Conservation (phyloP, 768 basidiomycete genomes). For the Imleria badia region DNA sequence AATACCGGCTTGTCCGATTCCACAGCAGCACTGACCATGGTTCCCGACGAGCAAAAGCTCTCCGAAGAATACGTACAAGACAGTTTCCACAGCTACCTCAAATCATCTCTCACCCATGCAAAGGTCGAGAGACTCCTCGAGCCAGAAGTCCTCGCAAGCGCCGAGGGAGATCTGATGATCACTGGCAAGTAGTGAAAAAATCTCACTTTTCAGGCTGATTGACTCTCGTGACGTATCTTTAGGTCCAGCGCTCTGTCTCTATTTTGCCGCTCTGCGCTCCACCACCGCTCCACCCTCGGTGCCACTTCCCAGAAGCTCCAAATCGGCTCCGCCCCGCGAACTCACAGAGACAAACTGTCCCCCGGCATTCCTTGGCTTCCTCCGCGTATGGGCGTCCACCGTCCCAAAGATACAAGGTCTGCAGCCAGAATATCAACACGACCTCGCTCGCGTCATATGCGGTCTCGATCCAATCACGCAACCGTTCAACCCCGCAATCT, state of each 20-base stretch:
- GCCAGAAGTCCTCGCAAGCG: constrained; percentile 69
- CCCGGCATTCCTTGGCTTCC: constrained; percentile 61
- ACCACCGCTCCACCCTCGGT: constrained; percentile 79
- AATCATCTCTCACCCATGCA: constrained; percentile 74
- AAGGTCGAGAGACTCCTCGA: constrained; percentile 75
- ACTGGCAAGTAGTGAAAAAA: constrained; percentile 53
- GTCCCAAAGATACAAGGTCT: constrained; percentile 68
- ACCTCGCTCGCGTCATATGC: constrained; percentile 81
- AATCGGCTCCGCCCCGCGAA: constrained; percentile 48
- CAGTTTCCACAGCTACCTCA: constrained; percentile 80
- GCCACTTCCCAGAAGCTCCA: constrained; percentile 63
- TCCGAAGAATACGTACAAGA: constrained; percentile 70
- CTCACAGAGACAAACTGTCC: constrained; percentile 73
- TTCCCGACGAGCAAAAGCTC: constrained; percentile 38
- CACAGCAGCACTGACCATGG: constrained; percentile 10
- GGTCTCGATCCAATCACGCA: constrained; percentile 45
- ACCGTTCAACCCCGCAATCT: constrained; percentile 42
- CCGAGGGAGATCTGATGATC: constrained; percentile 84
- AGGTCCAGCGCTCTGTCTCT: constrained; percentile 82
- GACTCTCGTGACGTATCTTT: not conserved
- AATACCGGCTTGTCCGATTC: not conserved
- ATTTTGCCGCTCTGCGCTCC: constrained; percentile 78
- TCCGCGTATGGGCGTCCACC: constrained; percentile 67
- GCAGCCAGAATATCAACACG: constrained; percentile 66
- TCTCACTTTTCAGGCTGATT: not conserved